phyloP scores from a whole-genome alignment of 768 basidiomycete species.

The Suillus fuscotomentosus region DNA sequence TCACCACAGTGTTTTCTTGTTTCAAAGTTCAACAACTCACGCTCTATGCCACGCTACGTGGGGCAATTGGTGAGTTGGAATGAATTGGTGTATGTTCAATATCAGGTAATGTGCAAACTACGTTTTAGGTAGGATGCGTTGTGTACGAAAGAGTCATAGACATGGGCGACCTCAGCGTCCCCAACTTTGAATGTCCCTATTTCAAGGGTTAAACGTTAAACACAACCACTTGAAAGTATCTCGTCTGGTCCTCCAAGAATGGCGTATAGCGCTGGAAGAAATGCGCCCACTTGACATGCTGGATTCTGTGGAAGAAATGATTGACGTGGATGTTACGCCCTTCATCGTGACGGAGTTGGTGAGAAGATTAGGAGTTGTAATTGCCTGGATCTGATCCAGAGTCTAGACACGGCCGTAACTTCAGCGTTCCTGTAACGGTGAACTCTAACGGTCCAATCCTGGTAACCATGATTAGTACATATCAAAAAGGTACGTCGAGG shows the following conservation, averaged over 20 bases:
- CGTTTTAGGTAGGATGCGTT: too few species aligned
- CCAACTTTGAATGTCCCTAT: too few species aligned
- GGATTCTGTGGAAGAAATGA: constrained; percentile 27
- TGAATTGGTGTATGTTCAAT: too few species aligned
- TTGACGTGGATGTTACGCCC: constrained; percentile 28
- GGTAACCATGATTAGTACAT: not conserved
- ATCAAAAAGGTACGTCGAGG: constrained; percentile 4
- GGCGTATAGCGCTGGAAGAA: constrained; percentile 36
- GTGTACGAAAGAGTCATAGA: too few species aligned
- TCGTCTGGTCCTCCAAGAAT: constrained; percentile 20
- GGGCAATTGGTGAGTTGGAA: not conserved
- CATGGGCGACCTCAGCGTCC: too few species aligned
- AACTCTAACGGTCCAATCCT: constrained; percentile 27
- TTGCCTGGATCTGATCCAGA: constrained; percentile 34
- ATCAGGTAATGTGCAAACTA: too few species aligned
- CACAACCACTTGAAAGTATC: too few species aligned
- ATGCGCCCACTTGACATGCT: constrained; percentile 26
- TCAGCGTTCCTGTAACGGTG: constrained; percentile 34
- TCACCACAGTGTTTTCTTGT: too few species aligned
- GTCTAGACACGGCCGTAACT: constrained; percentile 41
- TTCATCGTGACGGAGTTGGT: constrained; percentile 33
- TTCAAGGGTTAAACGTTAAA: too few species aligned
- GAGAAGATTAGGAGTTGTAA: constrained; percentile 33
- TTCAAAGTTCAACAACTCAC: not conserved
- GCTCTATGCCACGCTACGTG: constrained; percentile 63